phyloP scores from a whole-genome alignment of 1,284 basidiomycete genomes.

The Austroboletus niveus region DNA sequence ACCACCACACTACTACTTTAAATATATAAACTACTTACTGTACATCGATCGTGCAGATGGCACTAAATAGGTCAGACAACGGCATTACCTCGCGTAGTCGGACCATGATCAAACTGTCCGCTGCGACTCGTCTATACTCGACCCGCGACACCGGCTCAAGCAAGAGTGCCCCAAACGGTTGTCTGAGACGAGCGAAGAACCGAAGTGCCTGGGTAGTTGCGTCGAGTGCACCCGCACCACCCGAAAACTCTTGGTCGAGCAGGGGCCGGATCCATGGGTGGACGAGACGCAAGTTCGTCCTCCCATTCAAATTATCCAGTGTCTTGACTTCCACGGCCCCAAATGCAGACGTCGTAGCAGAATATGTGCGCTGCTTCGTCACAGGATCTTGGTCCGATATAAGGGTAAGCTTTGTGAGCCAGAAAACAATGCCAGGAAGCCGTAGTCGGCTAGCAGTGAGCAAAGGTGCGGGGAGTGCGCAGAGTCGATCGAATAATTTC shows the following conservation, averaged over 20 bases:
- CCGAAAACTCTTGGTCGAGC: constrained; percentile 9
- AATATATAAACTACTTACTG: background rate
- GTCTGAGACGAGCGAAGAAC: constrained; percentile 1
- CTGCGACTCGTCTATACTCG: constrained; percentile 5
- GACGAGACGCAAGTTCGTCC: background rate
- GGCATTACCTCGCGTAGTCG: background rate
- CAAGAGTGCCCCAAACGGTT: constrained; percentile 12
- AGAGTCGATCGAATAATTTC: background rate
- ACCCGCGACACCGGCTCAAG: background rate
- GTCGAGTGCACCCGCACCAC: background rate
- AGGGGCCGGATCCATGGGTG: constrained; percentile 13
- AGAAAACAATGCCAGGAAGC: constrained; percentile 7
- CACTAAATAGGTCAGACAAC: background rate
- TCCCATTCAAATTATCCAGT: background rate
- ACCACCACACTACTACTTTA: no score
- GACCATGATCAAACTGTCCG: constrained; percentile 2
- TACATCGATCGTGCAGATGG: constrained; percentile 1
- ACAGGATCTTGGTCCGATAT: background rate
- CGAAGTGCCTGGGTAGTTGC: background rate
- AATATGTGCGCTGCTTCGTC: background rate
- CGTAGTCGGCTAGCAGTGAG: constrained; percentile 1
- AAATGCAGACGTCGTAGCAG: background rate
- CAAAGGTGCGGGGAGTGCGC: background rate
- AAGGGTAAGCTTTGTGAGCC: background rate
- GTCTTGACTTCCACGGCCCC: constrained; percentile 6